Conservation (phyloP, 2,329 filamentous ascomycete genomes). For the Arthroderma uncinatum region DNA sequence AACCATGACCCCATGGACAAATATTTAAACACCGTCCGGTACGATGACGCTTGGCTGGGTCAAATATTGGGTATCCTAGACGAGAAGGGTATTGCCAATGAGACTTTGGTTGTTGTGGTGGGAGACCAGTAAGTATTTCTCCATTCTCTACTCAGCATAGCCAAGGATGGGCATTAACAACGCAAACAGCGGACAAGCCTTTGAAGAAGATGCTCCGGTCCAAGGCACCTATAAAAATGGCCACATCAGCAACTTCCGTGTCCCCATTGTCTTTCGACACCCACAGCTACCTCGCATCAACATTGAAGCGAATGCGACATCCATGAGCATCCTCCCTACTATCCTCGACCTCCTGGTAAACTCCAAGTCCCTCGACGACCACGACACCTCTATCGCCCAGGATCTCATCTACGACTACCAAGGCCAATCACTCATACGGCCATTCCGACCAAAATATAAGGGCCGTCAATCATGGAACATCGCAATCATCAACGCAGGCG, state of each 20-base stretch:
- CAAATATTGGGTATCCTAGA: conserved; percentile 34
- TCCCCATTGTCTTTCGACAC: conserved; percentile 38
- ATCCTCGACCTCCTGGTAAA: conserved; percentile 37
- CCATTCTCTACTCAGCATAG: background rate
- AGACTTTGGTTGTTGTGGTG: conserved; percentile 38
- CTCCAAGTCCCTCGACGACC: conserved; percentile 29
- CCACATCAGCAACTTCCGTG: conserved; percentile 35
- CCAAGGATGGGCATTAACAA: background rate
- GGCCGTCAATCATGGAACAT: conserved; percentile 27
- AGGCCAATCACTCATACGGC: conserved; percentile 38
- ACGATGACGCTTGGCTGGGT: conserved; percentile 32
- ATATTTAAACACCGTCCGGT: conserved; percentile 35
- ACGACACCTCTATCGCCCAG: conserved; percentile 25
- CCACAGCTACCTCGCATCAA: conserved; percentile 34
- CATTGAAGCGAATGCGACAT: conserved; percentile 31
- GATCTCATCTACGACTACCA: conserved; percentile 37
- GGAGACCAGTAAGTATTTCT: conserved; percentile 31
- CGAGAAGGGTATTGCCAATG: conserved; percentile 34
- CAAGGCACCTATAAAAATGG: conserved; percentile 35
- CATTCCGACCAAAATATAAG: conserved; percentile 26
- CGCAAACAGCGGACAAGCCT: conserved; percentile 30
- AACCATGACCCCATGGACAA: conserved; percentile 29
- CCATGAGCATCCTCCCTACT: conserved; percentile 37
- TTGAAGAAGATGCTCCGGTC: conserved; percentile 30
- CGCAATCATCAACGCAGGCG: conserved; percentile 25